Evolutionary conservation across 495 filamentous ascomycete species (phyloP), one percentile per base, ranked within the genome.

Genomic region (Cercophora sp.): DNA sequence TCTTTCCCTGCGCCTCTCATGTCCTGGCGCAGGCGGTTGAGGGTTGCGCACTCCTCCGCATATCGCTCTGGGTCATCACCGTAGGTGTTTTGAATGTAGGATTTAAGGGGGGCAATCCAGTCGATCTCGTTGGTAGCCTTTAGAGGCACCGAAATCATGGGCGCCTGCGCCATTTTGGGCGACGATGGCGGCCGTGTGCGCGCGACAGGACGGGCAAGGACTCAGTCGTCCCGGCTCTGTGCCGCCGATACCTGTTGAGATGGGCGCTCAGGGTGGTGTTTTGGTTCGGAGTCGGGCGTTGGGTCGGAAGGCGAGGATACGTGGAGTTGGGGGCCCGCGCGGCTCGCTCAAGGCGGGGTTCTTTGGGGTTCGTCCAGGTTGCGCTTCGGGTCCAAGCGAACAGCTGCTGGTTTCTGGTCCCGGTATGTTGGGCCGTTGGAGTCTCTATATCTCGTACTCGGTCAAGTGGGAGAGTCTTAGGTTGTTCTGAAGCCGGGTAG

Each of bases 121-220:
- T 98, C 93, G 65, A 97, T 96, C 77, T 98, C 93, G 77, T 92
- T 96, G 56, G 93, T 98, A 68, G 93, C 91, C 86, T 98, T 96
- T 64, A 95, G 76, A 65, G 91, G 91, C 78, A 82, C 84, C 57
- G 87, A 90, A 51, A 96, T 83, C 91, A 96, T 96, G 40, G 91
- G 89, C 64, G 89, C 81, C 73, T 90, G 84, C 69, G 79, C 77
- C 84, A 87, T 87, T 67, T 58, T 63, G 61, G 60, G 48, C 52
- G 41, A 36, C n/a, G 19, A 22, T 6, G 20, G 13, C 18, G 19
- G 34, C n/a, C 39, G 35, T 24, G 42, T 16, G 16, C 23, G 25
- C 31, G 32, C 48, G 25, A 36, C 35, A 51, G 48, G 23, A 31
- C 48, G 23, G n/a, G 24, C 13, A 36, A 51, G 48, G 48, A 51